Evolutionary conservation across 306 rosid genomes (phyloP), one percentile per base, ranked within the genome.

Genomic region (Biancaea sappan): DNA sequence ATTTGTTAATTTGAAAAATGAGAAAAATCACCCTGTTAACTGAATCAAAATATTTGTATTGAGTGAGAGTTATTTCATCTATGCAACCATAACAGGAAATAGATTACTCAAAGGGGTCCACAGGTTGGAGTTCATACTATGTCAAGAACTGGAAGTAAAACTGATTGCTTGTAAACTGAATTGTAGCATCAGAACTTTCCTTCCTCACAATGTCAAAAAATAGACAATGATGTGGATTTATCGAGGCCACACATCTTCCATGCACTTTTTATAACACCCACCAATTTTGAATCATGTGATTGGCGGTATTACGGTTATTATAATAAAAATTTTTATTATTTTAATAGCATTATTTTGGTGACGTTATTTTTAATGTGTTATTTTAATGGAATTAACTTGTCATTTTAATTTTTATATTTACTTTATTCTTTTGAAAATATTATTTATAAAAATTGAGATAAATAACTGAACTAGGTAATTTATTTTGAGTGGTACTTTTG

Each of bases 191-290:
- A 61, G 95, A 87, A 81, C 62, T 92, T 84, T 94, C 99, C 80
- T 94, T 94, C 86, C 91, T 94, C 74, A 80, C 92, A 71, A 87
- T 76, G 78, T 94, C 96, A 76, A 94, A 94, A 82, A 92, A 84
- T 69, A 94, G 86, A 79, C 74, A 94, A 71, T 22, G 97, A 87
- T 32, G 99, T 94, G 29, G 95, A 88, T 79, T 90, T 87, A 79
- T 94, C 97, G 69, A 94, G 96, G 65, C 99, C 99, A 90, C 97
- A 94, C 96, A 94, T 85, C 86, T 92, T 94, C 99, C 99, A 94
- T 21, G 99, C n/a, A n/a, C n/a, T n/a, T n/a, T n/a, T n/a, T n/a
- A n/a, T n/a, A n/a, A n/a, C n/a, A n/a, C n/a, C n/a, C n/a, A n/a
- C n/a, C n/a, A n/a, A n/a, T n/a, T n/a, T n/a, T n/a, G n/a, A n/a